Evolutionary conservation across 495 filamentous ascomycete species (phyloP).

Genomic region (Alectoria sarmentosa): DNA sequence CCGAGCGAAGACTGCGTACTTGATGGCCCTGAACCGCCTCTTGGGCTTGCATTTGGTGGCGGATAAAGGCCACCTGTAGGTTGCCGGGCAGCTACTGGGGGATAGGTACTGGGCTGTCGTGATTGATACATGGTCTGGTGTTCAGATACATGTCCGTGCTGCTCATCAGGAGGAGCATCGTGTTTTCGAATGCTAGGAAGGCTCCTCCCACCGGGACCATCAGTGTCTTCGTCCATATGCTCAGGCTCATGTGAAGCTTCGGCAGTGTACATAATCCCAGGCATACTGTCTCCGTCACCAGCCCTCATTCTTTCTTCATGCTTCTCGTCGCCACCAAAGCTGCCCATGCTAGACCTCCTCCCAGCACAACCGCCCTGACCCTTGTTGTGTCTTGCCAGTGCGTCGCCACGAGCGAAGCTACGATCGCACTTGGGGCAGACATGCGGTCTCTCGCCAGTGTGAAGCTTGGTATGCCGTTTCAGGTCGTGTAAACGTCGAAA

Average conservation of each 20-base stretch:
- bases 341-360: slow-evolving; percentile 75
- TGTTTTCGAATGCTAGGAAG: slow-evolving; percentile 69
- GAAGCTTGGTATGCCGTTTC: slow-evolving; percentile 92
- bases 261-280: slow-evolving; percentile 60
- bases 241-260: slow-evolving; percentile 51
- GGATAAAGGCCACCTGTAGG: slow-evolving; percentile 53
- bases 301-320: slow-evolving; percentile 43
- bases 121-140: slow-evolving; percentile 44
- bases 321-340: slow-evolving; percentile 76
- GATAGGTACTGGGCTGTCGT: slow-evolving; percentile 67
- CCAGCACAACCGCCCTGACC: slow-evolving; percentile 95
- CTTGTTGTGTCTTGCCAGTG: slow-evolving; percentile 89
- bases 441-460: slow-evolving; percentile 93
- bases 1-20: slow-evolving; percentile 48
- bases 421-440: slow-evolving; percentile 90
- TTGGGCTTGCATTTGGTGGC: slow-evolving; percentile 42
- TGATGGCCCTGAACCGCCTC: slow-evolving; percentile 40
- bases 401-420: slow-evolving; percentile 92
- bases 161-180: slow-evolving; percentile 41
- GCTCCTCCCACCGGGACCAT: slow-evolving; percentile 44
- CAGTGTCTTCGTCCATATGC: slow-evolving; percentile 54
- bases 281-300: slow-evolving; percentile 67
- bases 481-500: slow-evolving; percentile 92
- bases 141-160: slow-evolving; percentile 43
- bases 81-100: slow-evolving; percentile 53